Conservation (phyloP, 2,329 filamentous ascomycete species). For the Neonectria coccinea region DNA sequence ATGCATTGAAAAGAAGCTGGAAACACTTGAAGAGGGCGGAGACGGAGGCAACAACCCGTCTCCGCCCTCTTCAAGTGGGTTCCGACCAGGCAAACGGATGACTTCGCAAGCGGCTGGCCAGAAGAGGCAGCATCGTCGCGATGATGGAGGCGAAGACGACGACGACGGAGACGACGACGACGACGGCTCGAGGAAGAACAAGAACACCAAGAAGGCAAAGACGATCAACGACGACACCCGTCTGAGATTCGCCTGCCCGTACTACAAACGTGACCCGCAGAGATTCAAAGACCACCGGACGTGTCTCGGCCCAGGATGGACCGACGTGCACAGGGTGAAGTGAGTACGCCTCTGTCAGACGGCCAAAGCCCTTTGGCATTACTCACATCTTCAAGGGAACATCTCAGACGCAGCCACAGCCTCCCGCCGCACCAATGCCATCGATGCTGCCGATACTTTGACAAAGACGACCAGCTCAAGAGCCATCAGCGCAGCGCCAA, state of each 20-base stretch:
- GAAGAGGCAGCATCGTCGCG: conserved; percentile 34
- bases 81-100: conserved; percentile 24
- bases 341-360: conserved; percentile 22
- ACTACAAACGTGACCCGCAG: conserved; percentile 50
- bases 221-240: conserved; percentile 48
- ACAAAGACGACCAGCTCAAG: conserved; percentile 36
- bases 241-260: conserved; percentile 51
- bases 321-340: conserved; percentile 41
- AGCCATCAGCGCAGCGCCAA: conserved; percentile 35
- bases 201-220: conserved; percentile 52
- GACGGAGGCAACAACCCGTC: conserved; percentile 26
- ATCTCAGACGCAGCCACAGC: conserved; percentile 39
- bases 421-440: conserved; percentile 37
- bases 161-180: conserved; percentile 42
- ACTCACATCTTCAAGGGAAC: conserved; percentile 37
- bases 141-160: conserved; percentile 46
- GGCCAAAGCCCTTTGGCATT: neutral
- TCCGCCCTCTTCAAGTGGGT: conserved; percentile 36
- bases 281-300: conserved; percentile 38
- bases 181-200: conserved; percentile 47
- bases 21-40: conserved; percentile 33
- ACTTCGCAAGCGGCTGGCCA: conserved; percentile 30
- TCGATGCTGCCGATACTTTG: conserved; percentile 37
- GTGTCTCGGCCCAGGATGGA: conserved; percentile 43
- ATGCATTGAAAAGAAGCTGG: conserved; percentile 29